Base-by-base conservation (phyloP, 805 yeast species). In the Teunomyces atbi region DNA sequence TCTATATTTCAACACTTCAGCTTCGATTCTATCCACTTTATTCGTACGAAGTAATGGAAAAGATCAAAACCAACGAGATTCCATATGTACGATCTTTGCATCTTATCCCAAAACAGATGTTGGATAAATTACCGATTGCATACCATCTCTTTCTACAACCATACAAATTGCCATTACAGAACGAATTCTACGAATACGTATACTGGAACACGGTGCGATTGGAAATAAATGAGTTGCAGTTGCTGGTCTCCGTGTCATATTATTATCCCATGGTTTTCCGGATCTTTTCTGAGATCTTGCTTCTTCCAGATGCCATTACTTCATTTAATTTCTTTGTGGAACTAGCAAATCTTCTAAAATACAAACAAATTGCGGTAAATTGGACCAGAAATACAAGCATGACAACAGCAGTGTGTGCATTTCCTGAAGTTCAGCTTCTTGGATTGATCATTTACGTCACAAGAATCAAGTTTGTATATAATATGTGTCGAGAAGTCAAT, bases 1-100 rank as follows among this genome's bases (percentile, higher is more conserved):
- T 81, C 15, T 84, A 83, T 57, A 46, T 82, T 41, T 78, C 83
- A 2, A 57, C 77, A n/a, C 50, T 77, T 6, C 71, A 74, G 46
- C 53, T 81, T 50, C 68, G 73, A 23, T 48, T 72, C 23, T 56
- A 57, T 16, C 86, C 89, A 0, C 51, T 83, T 1, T 80, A 76
- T 55, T 51, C 76, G 4, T 61, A 64, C 45, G 86, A 83, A 56
- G 59, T 81, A 13, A 55, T 80, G 19, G 53, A 58, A 3, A 65
- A 76, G 61, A 60, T 78, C 3, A 56, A 69, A 23, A 53, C 65
- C 2, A 77, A 77, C 41, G 64, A 66, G 27, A 61, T 85, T 1
- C 86, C 88, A 2, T 78, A 71, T 52, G 60, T 74, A 51, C 71
- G 64, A 42, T 69, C 78, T 5, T 48, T 62, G 15, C 62, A 59